phyloP scores from a whole-genome alignment of 129 eudicot genomes.

The Dittrichia graveolens region DNA sequence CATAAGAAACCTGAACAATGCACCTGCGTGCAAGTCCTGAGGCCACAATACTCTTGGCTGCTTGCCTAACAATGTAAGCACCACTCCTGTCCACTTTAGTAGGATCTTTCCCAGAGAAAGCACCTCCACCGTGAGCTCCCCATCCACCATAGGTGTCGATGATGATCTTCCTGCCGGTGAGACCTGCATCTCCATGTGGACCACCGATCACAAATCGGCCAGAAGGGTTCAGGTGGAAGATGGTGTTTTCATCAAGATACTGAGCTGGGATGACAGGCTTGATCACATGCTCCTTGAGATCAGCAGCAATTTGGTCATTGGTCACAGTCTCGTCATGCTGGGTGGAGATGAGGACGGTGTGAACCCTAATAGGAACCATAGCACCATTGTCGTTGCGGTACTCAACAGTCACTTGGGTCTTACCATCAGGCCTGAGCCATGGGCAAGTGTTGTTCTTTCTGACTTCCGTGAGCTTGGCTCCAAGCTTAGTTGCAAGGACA shows the following conservation, averaged over 20 bases:
- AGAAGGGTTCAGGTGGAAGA: constrained; percentile 50
- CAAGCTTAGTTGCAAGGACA: constrained; percentile 76
- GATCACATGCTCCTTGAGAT: constrained; percentile 62
- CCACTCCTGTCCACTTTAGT: constrained; percentile 63
- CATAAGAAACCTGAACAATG: constrained; percentile 48
- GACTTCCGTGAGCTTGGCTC: constrained; percentile 55
- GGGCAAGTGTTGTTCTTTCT: constrained; percentile 51
- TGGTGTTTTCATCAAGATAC: constrained; percentile 51
- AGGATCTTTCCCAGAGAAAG: constrained; percentile 54
- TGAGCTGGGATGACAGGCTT: constrained; percentile 50
- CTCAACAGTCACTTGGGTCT: constrained; percentile 50
- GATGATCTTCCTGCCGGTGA: constrained; percentile 71
- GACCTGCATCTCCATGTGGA: constrained; percentile 72
- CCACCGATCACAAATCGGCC: constrained; percentile 49
- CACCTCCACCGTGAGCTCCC: constrained; percentile 65
- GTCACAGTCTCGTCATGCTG: constrained; percentile 48
- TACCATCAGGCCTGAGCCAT: constrained; percentile 50
- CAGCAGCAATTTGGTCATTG: constrained; percentile 49
- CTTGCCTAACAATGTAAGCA: constrained; percentile 51
- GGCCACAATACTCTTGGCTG: constrained; percentile 49
- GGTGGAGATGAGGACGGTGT: constrained; percentile 49
- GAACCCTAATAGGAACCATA: constrained; percentile 49
- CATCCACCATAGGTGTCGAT: constrained; percentile 83
- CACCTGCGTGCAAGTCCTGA: constrained; percentile 53
- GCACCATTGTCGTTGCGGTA: constrained; percentile 49